phyloP scores from a whole-genome alignment of 441 rosid species.

The Aleurites moluccanus region DNA sequence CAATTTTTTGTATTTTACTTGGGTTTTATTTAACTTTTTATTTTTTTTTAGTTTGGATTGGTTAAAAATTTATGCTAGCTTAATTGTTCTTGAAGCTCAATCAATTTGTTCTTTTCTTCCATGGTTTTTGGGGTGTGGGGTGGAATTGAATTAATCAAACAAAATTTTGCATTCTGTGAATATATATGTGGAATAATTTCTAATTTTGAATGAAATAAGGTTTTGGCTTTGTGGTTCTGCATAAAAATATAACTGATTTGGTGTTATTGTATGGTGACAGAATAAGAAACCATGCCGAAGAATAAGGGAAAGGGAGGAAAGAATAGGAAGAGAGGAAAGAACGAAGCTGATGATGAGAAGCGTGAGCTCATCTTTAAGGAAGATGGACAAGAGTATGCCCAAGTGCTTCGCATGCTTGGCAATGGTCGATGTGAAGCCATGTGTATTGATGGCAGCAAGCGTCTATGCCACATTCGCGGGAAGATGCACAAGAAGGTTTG shows the following conservation, averaged over 20 bases:
- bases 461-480: constrained; percentile 77
- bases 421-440: constrained; percentile 70
- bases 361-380: constrained; percentile 77
- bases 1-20: too few relatives aligned
- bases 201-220: constrained; percentile 9
- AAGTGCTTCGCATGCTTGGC: constrained; percentile 74
- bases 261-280: constrained; percentile 12
- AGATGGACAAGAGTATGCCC: constrained; percentile 83
- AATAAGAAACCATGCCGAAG: constrained; percentile 55
- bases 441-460: constrained; percentile 69
- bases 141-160: too few relatives aligned
- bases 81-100: not conserved
- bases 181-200: too few relatives aligned
- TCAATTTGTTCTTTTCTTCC: too few relatives aligned
- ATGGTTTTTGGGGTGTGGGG: too few relatives aligned
- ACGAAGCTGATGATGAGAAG: constrained; percentile 75
- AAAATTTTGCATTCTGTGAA: too few relatives aligned
- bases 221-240: not conserved
- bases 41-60: too few relatives aligned
- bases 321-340: constrained; percentile 90
- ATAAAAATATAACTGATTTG: not conserved
- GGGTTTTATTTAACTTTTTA: too few relatives aligned
- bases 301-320: constrained; percentile 86
- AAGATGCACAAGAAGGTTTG: constrained; percentile 92
- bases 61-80: too few relatives aligned